A percentile compares a stretch with the other conserved stretches of the same genome.
These are phyloP conservation scores for Citrullus mucosospermus DNA, from an alignment of 306 rosid species.

Conservation along the genomic window DNA sequence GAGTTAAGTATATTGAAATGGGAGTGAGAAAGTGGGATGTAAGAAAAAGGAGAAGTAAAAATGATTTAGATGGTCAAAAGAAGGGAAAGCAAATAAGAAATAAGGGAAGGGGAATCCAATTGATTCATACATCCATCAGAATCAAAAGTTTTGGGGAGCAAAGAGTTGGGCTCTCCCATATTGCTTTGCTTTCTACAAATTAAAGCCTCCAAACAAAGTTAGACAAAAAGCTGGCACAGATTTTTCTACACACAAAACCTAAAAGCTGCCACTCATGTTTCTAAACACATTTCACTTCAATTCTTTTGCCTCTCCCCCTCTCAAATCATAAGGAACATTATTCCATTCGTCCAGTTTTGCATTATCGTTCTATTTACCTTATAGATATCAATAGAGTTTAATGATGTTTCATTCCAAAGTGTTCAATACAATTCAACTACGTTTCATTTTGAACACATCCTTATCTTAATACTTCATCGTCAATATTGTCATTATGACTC, in stretches of 20 bases:
- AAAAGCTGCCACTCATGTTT: neutral
- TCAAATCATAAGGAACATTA: neutral
- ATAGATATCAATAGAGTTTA: too few species aligned
- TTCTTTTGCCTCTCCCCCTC: neutral
- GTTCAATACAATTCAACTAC: too few species aligned
- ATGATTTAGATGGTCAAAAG: constrained; percentile 4
- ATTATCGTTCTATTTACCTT: too few species aligned
- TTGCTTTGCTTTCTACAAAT: neutral
- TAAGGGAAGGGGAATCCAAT: neutral
- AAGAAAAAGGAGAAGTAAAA: neutral
- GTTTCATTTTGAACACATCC: too few species aligned
- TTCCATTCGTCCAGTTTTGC: neutral
- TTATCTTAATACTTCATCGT: too few species aligned
- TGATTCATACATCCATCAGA: neutral
- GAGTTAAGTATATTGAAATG: neutral
- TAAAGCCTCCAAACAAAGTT: neutral
- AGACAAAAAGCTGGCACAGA: constrained; percentile 1
- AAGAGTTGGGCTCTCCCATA: constrained; percentile 7
- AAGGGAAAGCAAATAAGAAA: neutral
- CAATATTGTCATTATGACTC: too few species aligned
- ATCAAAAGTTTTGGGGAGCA: constrained; percentile 1
- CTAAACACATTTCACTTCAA: neutral
- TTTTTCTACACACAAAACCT: constrained; percentile 3
- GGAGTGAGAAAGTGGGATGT: neutral
- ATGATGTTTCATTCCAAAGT: too few species aligned